Evolutionary conservation across 345 rosid species (phyloP).

Genomic region (Lenwebbia sp.): DNA sequence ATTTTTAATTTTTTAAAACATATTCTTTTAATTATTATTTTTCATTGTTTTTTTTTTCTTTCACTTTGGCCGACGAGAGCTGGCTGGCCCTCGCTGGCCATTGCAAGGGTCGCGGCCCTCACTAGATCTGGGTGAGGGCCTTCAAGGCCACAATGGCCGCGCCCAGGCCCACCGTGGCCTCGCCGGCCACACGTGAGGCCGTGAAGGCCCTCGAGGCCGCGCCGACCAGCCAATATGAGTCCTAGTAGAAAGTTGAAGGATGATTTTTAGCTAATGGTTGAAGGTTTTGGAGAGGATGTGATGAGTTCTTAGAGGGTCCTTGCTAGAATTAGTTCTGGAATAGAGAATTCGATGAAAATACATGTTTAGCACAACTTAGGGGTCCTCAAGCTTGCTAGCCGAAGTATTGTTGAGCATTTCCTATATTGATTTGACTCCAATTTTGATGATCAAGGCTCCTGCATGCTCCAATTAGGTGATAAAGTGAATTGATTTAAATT

Average conservation of each 20-base stretch:
- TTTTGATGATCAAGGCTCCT: background rate
- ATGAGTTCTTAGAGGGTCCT: background rate
- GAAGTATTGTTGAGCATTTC: background rate
- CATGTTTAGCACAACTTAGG: background rate
- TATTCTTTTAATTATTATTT: too few relatives aligned
- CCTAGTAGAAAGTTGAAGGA: background rate
- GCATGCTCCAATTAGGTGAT: background rate
- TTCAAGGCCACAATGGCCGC: too few relatives aligned
- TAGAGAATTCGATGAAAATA: background rate
- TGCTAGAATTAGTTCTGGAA: background rate
- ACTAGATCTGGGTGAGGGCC: too few relatives aligned
- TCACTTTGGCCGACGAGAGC: too few relatives aligned
- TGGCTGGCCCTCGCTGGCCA: too few relatives aligned
- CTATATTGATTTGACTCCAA: background rate
- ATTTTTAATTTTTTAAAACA: too few relatives aligned
- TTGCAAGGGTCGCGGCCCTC: too few relatives aligned
- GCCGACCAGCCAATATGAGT: background rate
- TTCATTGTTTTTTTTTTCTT: too few relatives aligned
- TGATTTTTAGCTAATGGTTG: background rate
- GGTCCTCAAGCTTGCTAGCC: background rate
- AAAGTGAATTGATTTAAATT: background rate
- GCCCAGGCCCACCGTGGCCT: too few relatives aligned
- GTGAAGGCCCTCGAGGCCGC: too few relatives aligned
- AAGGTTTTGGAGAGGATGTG: background rate
- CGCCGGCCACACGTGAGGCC: too few relatives aligned